Conservation (phyloP, 148 eudicot species). For the Amaranthus palmeri region DNA sequence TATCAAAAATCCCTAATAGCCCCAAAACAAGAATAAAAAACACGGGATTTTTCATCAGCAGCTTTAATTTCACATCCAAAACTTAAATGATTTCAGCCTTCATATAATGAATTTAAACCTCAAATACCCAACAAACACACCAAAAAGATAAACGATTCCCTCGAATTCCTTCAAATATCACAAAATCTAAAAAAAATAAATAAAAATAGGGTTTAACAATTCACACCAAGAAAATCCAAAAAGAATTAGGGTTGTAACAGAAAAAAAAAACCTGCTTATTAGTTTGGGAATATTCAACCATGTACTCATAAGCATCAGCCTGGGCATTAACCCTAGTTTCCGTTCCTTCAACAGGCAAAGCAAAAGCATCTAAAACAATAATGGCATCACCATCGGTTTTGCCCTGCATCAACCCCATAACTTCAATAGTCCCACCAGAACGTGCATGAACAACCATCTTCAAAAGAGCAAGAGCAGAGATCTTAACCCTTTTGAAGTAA, state of each 20-base stretch:
- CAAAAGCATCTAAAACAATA: conserved; percentile 94
- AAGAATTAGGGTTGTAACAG: background rate
- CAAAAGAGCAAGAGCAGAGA: conserved; percentile 84
- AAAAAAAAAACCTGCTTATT: conserved; percentile 59
- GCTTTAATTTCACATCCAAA: too few relatives aligned
- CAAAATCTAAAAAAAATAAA: background rate
- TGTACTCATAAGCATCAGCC: conserved; percentile 93
- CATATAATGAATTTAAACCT: background rate
- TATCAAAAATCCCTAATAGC: background rate
- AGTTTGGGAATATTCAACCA: conserved; percentile 92
- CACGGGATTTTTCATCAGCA: too few relatives aligned
- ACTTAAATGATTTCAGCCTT: too few relatives aligned
- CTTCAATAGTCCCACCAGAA: conserved; percentile 85
- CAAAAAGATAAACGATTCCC: background rate
- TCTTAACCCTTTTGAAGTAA: conserved; percentile 78
- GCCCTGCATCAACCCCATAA: conserved; percentile 97
- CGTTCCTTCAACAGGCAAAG: conserved; percentile 91
- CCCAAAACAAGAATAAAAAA: background rate
- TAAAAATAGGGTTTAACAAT: conserved; percentile 9
- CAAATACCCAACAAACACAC: background rate
- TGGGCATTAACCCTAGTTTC: conserved; percentile 99
- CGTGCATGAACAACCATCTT: conserved; percentile 98
- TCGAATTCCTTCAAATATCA: background rate
- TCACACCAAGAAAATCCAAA: too few relatives aligned
- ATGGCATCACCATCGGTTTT: conserved; percentile 89